Conservation (phyloP, 495 filamentous ascomycete species). For the Trypethelium eluteriae region DNA sequence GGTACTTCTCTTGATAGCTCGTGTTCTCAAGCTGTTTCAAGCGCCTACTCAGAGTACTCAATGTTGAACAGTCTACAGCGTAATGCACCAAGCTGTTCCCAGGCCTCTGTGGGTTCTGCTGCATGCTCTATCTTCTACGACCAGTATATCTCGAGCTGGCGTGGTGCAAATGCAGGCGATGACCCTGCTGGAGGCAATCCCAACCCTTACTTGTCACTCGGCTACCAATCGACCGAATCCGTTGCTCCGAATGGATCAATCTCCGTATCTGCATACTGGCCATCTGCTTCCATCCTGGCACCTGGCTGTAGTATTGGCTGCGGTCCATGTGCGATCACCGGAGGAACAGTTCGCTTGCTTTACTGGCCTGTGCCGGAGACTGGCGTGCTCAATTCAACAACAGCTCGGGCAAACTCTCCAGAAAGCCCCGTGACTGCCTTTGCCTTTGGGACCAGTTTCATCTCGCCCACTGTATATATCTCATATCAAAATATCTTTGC, state of each 20-base stretch:
- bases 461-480: constrained; percentile 14
- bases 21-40: background rate
- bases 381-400: constrained; percentile 11
- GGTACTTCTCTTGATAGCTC: background rate
- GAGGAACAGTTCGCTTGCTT: constrained; percentile 13
- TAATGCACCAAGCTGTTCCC: background rate
- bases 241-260: constrained; percentile 8
- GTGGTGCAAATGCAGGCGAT: background rate
- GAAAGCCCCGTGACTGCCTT: background rate
- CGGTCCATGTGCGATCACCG: constrained; percentile 11
- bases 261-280: background rate
- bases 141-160: background rate
- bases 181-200: constrained; percentile 7
- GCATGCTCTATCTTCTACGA: background rate
- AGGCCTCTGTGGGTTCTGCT: background rate
- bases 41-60: background rate
- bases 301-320: constrained; percentile 17
- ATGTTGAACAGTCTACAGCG: background rate
- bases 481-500: constrained; percentile 13
- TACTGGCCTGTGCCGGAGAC: constrained; percentile 15
- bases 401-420: background rate
- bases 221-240: background rate
- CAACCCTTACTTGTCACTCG: background rate
- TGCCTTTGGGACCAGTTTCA: constrained; percentile 6
- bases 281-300: constrained; percentile 10